A percentile compares a stretch with the other conserved stretches of the same genome.
Evolutionary conservation across 2,329 filamentous ascomycete species (phyloP).

Genomic region (Dactylellina leptospora): DNA sequence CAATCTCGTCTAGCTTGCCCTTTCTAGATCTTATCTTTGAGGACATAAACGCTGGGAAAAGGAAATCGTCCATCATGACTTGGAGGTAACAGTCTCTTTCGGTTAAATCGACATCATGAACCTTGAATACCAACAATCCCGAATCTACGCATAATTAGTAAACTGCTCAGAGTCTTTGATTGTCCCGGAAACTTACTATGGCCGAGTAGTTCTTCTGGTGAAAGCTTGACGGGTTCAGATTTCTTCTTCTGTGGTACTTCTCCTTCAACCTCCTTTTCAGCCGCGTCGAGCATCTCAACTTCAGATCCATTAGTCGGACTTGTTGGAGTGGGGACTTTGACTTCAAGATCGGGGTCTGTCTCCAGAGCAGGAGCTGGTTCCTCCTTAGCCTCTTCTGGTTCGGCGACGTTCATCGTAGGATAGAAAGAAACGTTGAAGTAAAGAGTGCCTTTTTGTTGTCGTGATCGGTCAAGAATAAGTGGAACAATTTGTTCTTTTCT

Average conservation of each 20-base stretch:
- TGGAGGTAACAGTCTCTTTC: slow-evolving; percentile 80
- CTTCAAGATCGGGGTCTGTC: slow-evolving; percentile 34
- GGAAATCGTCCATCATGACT: slow-evolving; percentile 91
- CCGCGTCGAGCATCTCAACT: slow-evolving; percentile 63
- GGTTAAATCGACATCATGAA: slow-evolving; percentile 86
- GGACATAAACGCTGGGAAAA: slow-evolving; percentile 87
- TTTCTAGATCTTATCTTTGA: slow-evolving; percentile 75
- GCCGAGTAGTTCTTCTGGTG: slow-evolving; percentile 79
- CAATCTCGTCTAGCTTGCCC: slow-evolving; percentile 84
- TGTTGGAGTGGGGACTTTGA: slow-evolving; percentile 56
- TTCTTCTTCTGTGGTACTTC: slow-evolving; percentile 63
- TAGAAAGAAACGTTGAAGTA: slow-evolving; percentile 89
- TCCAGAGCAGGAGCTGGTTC: slow-evolving; percentile 57
- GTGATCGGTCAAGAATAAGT: slow-evolving; percentile 77
- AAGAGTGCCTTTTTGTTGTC: slow-evolving; percentile 78
- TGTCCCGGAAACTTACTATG: slow-evolving; percentile 66
- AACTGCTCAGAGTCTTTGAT: slow-evolving; percentile 56
- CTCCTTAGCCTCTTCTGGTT: slow-evolving; percentile 84
- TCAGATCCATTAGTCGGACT: slow-evolving; percentile 58
- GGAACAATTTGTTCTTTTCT: slow-evolving; percentile 74
- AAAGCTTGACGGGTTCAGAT: slow-evolving; percentile 79
- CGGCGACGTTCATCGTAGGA: slow-evolving; percentile 83
- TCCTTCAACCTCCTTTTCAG: slow-evolving; percentile 60
- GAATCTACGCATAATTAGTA: slow-evolving; percentile 69
- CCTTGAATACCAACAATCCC: slow-evolving; percentile 90